Conservation (phyloP, 202 grass and related monocot genomes). For the Tripidium arundinaceum region DNA sequence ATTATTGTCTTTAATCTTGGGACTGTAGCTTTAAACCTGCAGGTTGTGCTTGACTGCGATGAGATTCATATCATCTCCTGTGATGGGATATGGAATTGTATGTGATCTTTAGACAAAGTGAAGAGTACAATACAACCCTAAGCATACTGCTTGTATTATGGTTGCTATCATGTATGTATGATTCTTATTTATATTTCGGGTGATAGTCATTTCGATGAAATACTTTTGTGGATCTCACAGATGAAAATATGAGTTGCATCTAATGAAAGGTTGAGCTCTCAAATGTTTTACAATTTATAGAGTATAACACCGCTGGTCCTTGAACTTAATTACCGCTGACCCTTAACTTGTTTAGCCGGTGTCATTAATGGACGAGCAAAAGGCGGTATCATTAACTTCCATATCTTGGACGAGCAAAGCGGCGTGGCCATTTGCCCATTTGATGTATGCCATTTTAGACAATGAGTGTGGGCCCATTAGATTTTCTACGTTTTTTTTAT, state of each 20-base stretch:
- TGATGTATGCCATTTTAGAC: too few relatives aligned
- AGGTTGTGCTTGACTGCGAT: background rate
- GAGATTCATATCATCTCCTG: slow-evolving; percentile 15
- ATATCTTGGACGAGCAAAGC: too few relatives aligned
- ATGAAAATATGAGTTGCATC: background rate
- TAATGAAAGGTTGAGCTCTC: background rate
- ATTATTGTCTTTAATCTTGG: slow-evolving; percentile 15
- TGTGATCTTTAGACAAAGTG: background rate
- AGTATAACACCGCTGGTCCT: background rate
- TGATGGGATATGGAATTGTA: background rate
- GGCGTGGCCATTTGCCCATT: too few relatives aligned
- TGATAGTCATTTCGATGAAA: background rate
- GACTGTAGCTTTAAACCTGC: background rate
- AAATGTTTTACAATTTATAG: background rate
- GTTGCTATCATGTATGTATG: slow-evolving; percentile 5
- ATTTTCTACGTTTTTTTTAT: too few relatives aligned
- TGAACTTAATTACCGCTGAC: background rate
- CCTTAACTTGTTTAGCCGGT: too few relatives aligned
- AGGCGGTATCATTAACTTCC: too few relatives aligned
- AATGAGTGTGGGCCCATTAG: too few relatives aligned
- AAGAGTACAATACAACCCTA: too few relatives aligned
- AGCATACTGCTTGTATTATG: slow-evolving; percentile 18
- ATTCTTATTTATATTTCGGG: background rate
- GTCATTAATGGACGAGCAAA: too few relatives aligned
- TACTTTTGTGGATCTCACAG: background rate